These are phyloP conservation scores for Neonectria hederae DNA, from an alignment of 2,329 filamentous ascomycete genomes.

Conservation along the genomic window DNA sequence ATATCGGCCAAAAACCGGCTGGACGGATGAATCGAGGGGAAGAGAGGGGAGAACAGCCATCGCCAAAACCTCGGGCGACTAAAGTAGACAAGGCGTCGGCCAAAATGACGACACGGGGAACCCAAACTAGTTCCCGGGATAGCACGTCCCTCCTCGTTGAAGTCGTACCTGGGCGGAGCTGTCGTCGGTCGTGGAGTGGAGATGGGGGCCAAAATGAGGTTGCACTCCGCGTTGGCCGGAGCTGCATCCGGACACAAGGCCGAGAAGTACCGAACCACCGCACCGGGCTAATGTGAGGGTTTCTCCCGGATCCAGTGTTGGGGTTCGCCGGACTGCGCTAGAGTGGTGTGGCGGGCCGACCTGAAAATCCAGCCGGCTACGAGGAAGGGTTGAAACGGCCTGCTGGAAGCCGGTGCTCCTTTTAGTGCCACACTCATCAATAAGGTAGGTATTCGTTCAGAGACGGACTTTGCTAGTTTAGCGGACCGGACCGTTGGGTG, in stretches of 20 bases:
- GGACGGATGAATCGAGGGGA: not conserved
- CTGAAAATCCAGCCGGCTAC: not conserved
- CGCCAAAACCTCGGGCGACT: not conserved
- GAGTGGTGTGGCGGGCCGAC: not conserved
- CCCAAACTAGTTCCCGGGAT: not conserved
- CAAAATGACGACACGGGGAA: not conserved
- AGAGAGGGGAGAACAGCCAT: not conserved
- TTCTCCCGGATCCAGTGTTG: not conserved
- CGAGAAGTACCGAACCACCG: slow-evolving; percentile 1
- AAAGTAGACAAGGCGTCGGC: not conserved
- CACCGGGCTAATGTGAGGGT: slow-evolving; percentile 5
- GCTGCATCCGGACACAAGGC: slow-evolving; percentile 1
- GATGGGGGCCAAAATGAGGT: not conserved
- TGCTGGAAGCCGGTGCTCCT: not conserved
- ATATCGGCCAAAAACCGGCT: not conserved
- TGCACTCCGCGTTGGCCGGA: not conserved
- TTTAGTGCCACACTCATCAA: too few species aligned
- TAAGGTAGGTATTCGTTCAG: not conserved
- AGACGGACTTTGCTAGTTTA: not conserved
- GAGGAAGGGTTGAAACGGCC: not conserved
- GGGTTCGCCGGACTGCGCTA: not conserved
- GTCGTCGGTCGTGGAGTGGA: not conserved
- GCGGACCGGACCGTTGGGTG: not conserved
- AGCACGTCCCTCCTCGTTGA: not conserved
- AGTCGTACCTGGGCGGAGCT: not conserved